These are phyloP conservation scores for Trichomonascaceae sp. DNA, from an alignment of 1,139 yeast species.

Conservation along the genomic window DNA sequence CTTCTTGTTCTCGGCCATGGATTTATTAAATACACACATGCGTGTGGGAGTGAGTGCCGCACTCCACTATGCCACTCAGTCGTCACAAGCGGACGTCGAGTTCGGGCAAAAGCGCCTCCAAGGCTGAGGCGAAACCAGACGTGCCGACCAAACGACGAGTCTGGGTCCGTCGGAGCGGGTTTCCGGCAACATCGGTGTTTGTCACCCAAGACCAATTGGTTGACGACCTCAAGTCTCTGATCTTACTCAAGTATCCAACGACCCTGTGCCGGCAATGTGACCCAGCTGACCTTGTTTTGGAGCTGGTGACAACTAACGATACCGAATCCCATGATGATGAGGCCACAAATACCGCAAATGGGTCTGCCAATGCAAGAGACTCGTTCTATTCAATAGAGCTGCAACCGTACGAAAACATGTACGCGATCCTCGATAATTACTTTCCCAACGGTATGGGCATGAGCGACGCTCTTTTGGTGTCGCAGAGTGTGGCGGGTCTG, in stretches of 20 bases:
- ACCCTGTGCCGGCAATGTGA: constrained; percentile 50
- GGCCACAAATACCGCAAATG: background rate
- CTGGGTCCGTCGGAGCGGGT: constrained; percentile 50
- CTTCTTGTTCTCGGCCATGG: too few relatives aligned
- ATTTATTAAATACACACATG: too few relatives aligned
- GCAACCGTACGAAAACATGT: constrained; percentile 50
- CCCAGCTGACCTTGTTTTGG: constrained; percentile 46
- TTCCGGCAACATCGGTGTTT: constrained; percentile 54
- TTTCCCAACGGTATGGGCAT: constrained; percentile 60
- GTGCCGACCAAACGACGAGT: constrained; percentile 38
- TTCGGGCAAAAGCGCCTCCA: too few relatives aligned
- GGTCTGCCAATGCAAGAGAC: background rate
- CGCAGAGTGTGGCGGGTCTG: constrained; percentile 2
- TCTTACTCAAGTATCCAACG: constrained; percentile 54
- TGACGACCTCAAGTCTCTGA: constrained; percentile 57
- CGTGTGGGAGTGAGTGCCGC: too few relatives aligned
- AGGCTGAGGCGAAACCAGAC: too few relatives aligned
- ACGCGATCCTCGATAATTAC: constrained; percentile 43
- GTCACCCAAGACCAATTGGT: constrained; percentile 44
- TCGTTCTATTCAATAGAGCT: constrained; percentile 5
- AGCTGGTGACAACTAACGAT: constrained; percentile 4
- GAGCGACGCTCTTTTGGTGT: constrained; percentile 50
- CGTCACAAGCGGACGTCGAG: too few relatives aligned
- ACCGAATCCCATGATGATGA: too few relatives aligned
- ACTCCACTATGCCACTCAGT: too few relatives aligned